Evolutionary conservation across 345 rosid species (phyloP), one percentile per base, ranked within the genome.

Genomic region (Pugionium dolabratum): DNA sequence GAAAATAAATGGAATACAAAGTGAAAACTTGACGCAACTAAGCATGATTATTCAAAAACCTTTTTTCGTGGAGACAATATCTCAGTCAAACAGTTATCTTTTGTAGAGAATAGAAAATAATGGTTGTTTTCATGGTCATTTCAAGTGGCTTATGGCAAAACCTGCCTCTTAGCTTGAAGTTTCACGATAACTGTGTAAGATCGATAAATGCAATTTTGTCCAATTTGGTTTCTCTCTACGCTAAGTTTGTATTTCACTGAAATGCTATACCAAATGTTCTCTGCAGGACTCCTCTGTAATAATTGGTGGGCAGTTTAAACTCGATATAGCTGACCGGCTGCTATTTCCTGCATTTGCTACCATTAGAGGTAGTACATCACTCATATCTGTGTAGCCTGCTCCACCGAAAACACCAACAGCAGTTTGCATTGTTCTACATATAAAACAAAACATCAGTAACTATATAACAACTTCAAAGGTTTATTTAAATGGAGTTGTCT

Each of bases 401-500:
- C 96, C 95, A 34, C 99, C 99, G 39, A 94, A 94, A 41, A 86
- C 96, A 75, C 97, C 99, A 72, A 88, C 95, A 54, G 99, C 97
- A 59, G 99, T 94, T 80, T 94, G 99, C 78, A 94, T 59, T 31
- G 97, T 90, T 86, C 97, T 94, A 76, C 71, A 70, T 63, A 45
- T 3, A 26, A 6, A 52, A 27, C 18, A 51, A 33, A 47, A 18
- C 29, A 40, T 44, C 2, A 40, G 27, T 40, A n/a, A n/a, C n/a
- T n/a, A n/a, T 11, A 25, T 4, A 49, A 34, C 30, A 26, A 33
- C 7, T 18, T 54, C 35, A 30, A 39, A 46, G 31, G 5, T 6
- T 49, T 2, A 58, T 46, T 29, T 5, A 54, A 53, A 32, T 9
- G 46, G 30, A 61, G 45, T 30, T 64, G 41, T 7, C 30, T 2